Evolutionary conservation across 2,329 filamentous ascomycete species (phyloP).

Genomic region (Penicillium palitans): DNA sequence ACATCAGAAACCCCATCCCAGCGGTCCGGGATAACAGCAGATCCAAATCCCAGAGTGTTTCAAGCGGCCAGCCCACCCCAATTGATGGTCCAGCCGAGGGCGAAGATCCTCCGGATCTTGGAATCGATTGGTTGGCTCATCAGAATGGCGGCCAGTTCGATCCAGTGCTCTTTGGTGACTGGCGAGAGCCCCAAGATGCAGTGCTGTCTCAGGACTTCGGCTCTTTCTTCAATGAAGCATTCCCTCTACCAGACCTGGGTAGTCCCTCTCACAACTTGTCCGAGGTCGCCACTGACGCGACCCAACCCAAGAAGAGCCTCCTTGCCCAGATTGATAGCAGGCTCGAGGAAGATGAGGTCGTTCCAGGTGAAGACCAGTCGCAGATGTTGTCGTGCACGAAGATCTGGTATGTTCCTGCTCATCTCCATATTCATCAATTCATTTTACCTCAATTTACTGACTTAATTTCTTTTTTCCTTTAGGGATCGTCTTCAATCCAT

Average conservation of each 20-base stretch:
- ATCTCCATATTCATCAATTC: too few species aligned
- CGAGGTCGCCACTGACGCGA: slow-evolving; percentile 35
- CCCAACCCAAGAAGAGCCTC: slow-evolving; percentile 63
- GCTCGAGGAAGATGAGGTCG: slow-evolving; percentile 67
- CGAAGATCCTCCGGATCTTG: slow-evolving; percentile 23
- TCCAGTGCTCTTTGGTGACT: slow-evolving; percentile 86
- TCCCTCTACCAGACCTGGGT: slow-evolving; percentile 72
- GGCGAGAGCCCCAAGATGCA: slow-evolving; percentile 85
- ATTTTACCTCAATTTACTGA: slow-evolving; percentile 42
- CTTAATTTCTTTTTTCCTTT: slow-evolving; percentile 11
- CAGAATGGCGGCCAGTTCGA: slow-evolving; percentile 87
- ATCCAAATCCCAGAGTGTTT: slow-evolving; percentile 30
- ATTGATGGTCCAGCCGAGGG: slow-evolving; percentile 3
- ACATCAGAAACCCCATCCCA: slow-evolving; percentile 46
- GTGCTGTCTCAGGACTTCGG: slow-evolving; percentile 72
- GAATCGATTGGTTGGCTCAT: slow-evolving; percentile 68
- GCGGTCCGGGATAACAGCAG: slow-evolving; percentile 33
- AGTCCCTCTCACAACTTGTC: slow-evolving; percentile 71
- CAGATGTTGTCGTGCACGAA: slow-evolving; percentile 81
- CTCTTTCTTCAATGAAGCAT: slow-evolving; percentile 72
- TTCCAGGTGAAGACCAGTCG: slow-evolving; percentile 59
- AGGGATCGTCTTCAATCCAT: slow-evolving; percentile 91
- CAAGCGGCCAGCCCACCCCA: slow-evolving; percentile 28
- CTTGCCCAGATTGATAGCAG: slow-evolving; percentile 73
- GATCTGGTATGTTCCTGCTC: slow-evolving; percentile 72